Evolutionary conservation across 306 rosid genomes (phyloP).

Genomic region (Nissolia schottii): DNA sequence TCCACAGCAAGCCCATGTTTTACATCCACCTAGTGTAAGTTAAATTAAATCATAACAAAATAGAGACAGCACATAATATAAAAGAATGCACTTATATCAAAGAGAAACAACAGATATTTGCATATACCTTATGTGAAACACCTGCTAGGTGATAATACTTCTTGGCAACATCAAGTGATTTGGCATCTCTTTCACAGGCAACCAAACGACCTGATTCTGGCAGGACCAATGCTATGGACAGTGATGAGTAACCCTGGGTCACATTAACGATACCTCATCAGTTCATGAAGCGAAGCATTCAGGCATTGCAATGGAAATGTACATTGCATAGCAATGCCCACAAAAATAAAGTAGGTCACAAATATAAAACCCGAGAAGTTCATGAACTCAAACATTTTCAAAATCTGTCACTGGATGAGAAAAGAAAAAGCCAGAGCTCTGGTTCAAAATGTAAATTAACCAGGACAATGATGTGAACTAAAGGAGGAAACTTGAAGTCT

Average conservation of each 20-base stretch:
- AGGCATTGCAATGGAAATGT: not conserved
- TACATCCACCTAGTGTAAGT: conserved; percentile 54
- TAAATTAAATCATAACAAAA: not conserved
- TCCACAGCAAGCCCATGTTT: conserved; percentile 79
- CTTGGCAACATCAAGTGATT: conserved; percentile 74
- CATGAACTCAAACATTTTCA: not conserved
- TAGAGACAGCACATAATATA: not conserved
- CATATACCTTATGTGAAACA: conserved; percentile 76
- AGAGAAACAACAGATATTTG: not conserved
- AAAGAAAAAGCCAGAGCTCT: not conserved
- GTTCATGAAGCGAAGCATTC: not conserved
- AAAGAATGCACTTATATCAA: not conserved
- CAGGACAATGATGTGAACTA: not conserved
- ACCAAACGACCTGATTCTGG: conserved; percentile 86
- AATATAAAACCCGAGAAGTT: not conserved
- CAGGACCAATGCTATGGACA: conserved; percentile 81
- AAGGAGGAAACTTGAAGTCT: not conserved
- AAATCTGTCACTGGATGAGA: not conserved
- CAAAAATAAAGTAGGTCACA: not conserved
- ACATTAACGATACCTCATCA: conserved; percentile 20
- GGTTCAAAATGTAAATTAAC: not conserved
- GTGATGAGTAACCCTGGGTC: conserved; percentile 86
- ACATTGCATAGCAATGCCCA: not conserved
- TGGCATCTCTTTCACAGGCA: conserved; percentile 86
- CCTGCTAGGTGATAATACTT: conserved; percentile 75